Evolutionary conservation across 495 filamentous ascomycete genomes (phyloP), one percentile per base, ranked within the genome.

Genomic region (Halenospora varia): DNA sequence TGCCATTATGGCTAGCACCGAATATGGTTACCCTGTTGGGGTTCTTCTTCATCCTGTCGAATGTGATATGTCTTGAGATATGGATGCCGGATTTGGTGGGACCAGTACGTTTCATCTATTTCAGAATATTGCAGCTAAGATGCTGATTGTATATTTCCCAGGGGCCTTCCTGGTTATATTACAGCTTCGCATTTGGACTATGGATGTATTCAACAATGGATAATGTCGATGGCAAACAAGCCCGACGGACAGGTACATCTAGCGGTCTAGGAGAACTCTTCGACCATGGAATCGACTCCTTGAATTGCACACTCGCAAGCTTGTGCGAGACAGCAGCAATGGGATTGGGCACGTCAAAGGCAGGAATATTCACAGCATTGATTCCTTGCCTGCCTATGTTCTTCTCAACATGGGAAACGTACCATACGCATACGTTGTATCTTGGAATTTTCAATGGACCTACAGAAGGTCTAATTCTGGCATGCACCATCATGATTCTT

Each of bases 161-260:
- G 86, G 92, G 85, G 19, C 92, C 93, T 2, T 80, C 86, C 62
- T 97, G 92, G 92, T 64, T 97, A 19, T 97, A 97, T 73, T 94
- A 88, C 67, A 96, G 90, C 66, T 97, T 97, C 69, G 92, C 92
- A 11, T 79, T 95, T 60, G 92, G 92, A 24, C 76, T 97, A 48
- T 97, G 94, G 88, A 92, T 93, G 88, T 97, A 97, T 74, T 96
- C 93, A 39, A 98, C 94, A 11, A 88, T 98, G 84, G 94, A 98
- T 75, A 98, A 98, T 68, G 86, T 98, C 40, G 94, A 98, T 70
- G 94, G 94, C 56, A 98, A 98, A 77, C 94, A 98, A 75, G 94
- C 94, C 23, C 78, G 94, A 55, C 80, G 94, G 57, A 98, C 95
- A 8, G 93, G 94, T 4, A 96, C 93, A 13, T 97, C 94, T 41